phyloP scores from a whole-genome alignment of 2,329 filamentous ascomycete genomes.

The Epichloe bromicola region DNA sequence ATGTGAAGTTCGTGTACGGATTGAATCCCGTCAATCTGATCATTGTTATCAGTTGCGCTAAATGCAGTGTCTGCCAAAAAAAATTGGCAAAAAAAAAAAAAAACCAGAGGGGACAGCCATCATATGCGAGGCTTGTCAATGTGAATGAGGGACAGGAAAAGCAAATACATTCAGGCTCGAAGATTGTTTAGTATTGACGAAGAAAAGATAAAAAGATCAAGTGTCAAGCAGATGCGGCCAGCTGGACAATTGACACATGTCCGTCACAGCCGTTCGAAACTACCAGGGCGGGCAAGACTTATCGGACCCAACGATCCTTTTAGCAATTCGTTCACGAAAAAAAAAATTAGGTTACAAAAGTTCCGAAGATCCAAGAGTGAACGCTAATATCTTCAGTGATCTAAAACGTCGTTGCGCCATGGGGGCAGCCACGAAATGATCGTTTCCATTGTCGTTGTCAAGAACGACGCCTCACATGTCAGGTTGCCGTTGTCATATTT shows the following conservation, averaged over 20 bases:
- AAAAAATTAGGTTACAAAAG: no score
- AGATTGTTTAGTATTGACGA: neutral
- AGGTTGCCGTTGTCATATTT: no score
- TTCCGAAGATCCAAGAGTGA: no score
- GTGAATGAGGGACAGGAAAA: neutral
- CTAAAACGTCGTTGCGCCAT: no score
- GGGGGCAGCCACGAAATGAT: no score
- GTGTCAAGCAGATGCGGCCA: neutral
- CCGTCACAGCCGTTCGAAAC: neutral
- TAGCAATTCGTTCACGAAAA: no score
- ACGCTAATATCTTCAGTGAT: no score
- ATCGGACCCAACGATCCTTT: no score
- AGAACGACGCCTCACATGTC: no score
- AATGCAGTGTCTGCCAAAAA: neutral
- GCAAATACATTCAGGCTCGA: neutral
- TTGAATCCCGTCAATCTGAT: constrained; percentile 49
- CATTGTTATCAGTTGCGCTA: neutral
- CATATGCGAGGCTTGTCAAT: neutral
- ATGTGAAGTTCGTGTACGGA: constrained; percentile 62
- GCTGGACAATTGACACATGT: neutral
- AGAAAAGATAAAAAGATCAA: neutral
- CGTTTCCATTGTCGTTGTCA: no score
- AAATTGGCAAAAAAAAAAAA: neutral
- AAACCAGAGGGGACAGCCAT: constrained; percentile 6
- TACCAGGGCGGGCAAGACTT: no score